Conservation (phyloP, 179 eudicot species). For the Heliamphora pulchella region DNA sequence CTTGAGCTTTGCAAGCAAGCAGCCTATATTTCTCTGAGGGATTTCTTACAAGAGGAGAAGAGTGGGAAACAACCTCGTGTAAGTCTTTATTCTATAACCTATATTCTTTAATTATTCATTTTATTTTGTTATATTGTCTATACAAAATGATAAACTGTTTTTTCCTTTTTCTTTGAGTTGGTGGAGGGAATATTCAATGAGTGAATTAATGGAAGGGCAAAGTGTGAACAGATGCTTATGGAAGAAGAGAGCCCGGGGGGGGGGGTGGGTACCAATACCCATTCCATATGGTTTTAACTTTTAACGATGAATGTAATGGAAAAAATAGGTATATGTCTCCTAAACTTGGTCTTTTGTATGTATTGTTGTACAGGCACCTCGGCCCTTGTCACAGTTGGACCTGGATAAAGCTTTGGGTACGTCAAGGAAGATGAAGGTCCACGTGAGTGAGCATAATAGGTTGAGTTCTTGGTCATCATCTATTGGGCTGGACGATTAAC, state of each 20-base stretch:
- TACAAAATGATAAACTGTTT: no score
- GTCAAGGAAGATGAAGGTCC: constrained; percentile 6
- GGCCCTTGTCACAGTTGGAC: constrained; percentile 16
- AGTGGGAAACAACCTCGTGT: constrained; percentile 14
- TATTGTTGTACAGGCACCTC: constrained; percentile 6
- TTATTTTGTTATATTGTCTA: no score
- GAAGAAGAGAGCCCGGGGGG: not conserved
- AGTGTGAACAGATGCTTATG: not conserved
- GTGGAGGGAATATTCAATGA: not conserved
- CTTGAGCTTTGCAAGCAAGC: constrained; percentile 25
- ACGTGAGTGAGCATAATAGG: constrained; percentile 1
- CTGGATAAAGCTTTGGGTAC: constrained; percentile 14
- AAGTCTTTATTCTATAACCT: not conserved
- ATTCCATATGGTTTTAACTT: not conserved
- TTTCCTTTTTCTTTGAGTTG: not conserved
- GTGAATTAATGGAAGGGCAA: not conserved
- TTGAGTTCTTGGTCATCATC: constrained; percentile 15
- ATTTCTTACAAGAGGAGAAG: constrained; percentile 18
- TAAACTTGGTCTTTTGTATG: not conserved
- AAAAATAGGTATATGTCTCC: not conserved
- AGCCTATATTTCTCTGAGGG: constrained; percentile 19
- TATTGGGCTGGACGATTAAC: not conserved
- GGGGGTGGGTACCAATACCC: no score
- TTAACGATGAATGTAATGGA: not conserved
- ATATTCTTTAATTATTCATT: not conserved